Conservation (phyloP, 768 basidiomycete species). For the Auricularia sp. region DNA sequence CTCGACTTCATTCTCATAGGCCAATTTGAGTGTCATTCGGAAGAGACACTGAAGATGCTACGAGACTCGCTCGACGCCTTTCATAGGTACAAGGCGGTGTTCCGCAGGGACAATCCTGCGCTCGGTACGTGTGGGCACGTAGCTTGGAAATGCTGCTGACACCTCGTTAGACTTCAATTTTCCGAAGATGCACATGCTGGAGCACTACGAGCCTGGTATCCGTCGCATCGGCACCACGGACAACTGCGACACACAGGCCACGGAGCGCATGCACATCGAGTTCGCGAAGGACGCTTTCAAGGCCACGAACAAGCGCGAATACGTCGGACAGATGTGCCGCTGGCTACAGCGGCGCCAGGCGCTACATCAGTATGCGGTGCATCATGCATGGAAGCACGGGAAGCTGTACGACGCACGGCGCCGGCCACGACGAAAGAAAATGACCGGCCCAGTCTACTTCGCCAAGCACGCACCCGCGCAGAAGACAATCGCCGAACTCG, state of each 20-base stretch:
- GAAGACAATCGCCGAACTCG: not conserved
- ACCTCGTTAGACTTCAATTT: constrained; percentile 7
- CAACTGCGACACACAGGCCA: constrained; percentile 10
- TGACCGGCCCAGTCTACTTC: not conserved
- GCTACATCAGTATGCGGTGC: constrained; percentile 16
- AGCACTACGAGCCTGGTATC: constrained; percentile 5
- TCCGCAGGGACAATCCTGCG: not conserved
- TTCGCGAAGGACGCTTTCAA: constrained; percentile 28
- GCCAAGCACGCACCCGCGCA: not conserved
- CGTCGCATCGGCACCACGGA: constrained; percentile 5
- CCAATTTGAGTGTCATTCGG: constrained; percentile 11
- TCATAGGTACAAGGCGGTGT: constrained; percentile 16
- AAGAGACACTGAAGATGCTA: constrained; percentile 8
- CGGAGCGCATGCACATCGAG: constrained; percentile 23
- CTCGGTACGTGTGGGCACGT: not conserved
- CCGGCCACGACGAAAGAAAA: not conserved
- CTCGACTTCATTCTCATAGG: constrained; percentile 22
- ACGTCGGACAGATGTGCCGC: constrained; percentile 29
- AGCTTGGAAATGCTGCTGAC: not conserved
- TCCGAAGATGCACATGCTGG: constrained; percentile 10
- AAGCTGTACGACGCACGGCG: not conserved
- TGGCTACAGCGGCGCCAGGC: constrained; percentile 29
- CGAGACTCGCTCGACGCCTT: constrained; percentile 11
- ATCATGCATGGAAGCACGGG: not conserved
- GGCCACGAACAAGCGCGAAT: constrained; percentile 28